A percentile compares a stretch with the other conserved stretches of the same genome.
These are phyloP conservation scores for Gloeopeniophorella convolvens DNA, from an alignment of 768 basidiomycete genomes.

Conservation along the genomic window DNA sequence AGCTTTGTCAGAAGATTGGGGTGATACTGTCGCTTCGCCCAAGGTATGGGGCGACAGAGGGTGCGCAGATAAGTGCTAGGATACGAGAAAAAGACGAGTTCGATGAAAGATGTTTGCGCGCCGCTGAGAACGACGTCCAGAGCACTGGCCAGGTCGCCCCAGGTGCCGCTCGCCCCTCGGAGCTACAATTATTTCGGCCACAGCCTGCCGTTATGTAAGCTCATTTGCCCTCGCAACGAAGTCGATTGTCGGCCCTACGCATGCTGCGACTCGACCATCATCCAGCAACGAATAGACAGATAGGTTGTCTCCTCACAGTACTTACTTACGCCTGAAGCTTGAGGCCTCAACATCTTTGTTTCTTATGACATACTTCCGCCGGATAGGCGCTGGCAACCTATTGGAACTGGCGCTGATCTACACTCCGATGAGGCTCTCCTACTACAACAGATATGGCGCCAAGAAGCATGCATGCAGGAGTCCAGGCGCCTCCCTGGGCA, in stretches of 20 bases:
- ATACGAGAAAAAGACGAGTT: not conserved
- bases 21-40: not conserved
- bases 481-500: no score
- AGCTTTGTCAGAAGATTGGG: not conserved
- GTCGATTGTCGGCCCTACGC: not conserved
- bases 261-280: no score
- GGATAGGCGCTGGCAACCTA: no score
- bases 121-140: slow-evolving; percentile 3
- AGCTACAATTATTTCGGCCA: slow-evolving; percentile 18
- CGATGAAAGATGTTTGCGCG: not conserved
- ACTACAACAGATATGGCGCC: no score
- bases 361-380: no score
- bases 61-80: not conserved
- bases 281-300: no score
- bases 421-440: no score
- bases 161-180: slow-evolving; percentile 13
- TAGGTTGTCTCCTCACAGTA: no score
- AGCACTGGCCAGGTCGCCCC: not conserved
- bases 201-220: slow-evolving; percentile 11
- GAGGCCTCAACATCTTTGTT: no score
- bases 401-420: no score
- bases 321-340: no score
- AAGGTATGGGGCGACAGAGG: not conserved
- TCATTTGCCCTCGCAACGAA: not conserved
- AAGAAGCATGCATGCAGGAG: no score